Conservation (phyloP, 257 asterid genomes). For the Scutellaria galericulata region DNA sequence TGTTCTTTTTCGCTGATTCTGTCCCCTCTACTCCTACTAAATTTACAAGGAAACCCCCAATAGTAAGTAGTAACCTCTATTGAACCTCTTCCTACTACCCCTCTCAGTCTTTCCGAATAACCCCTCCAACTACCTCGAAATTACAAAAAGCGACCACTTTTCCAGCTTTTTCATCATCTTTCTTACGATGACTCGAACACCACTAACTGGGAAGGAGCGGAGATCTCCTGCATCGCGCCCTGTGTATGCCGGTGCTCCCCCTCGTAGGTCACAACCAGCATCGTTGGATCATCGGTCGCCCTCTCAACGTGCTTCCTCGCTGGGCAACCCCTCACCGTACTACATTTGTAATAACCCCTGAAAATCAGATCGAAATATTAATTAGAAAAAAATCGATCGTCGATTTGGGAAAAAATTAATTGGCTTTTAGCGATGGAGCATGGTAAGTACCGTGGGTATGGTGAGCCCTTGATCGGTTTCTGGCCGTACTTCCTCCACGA, state of each 20-base stretch:
- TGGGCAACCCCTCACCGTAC: constrained; percentile 75
- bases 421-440: constrained; percentile 29
- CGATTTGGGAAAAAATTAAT: neutral
- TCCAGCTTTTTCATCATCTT: neutral
- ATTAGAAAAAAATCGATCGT: neutral
- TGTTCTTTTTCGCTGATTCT: constrained; percentile 23
- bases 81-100: neutral
- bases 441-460: constrained; percentile 72
- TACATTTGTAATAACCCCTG: constrained; percentile 88
- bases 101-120: neutral
- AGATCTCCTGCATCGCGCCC: constrained; percentile 49
- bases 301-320: constrained; percentile 92
- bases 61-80: constrained; percentile 13
- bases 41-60: constrained; percentile 45
- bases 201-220: constrained; percentile 41
- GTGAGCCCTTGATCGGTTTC: constrained; percentile 86
- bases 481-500: constrained; percentile 92
- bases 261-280: constrained; percentile 80
- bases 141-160: constrained; percentile 38
- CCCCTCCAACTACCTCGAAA: constrained; percentile 42
- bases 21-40: constrained; percentile 50
- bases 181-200: constrained; percentile 48
- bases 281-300: constrained; percentile 73
- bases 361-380: neutral
- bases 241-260: constrained; percentile 73